These are phyloP conservation scores for Aureobasidium zeae DNA, from an alignment of 2,329 filamentous ascomycete genomes.

Conservation along the genomic window DNA sequence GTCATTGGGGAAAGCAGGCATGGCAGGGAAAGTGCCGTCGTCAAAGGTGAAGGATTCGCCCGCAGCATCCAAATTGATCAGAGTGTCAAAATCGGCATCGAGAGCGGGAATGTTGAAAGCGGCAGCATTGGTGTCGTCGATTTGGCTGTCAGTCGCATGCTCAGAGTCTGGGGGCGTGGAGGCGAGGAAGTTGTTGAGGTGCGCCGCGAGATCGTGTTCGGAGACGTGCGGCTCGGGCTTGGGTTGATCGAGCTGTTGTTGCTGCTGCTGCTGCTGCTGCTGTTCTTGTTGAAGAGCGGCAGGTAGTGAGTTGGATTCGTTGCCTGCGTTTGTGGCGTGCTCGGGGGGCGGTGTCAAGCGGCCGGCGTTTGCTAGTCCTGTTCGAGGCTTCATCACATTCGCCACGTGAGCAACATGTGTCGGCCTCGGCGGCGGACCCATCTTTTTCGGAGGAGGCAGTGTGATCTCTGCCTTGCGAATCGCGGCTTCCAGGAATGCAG, in stretches of 20 bases:
- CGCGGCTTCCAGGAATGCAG: slow-evolving; percentile 84
- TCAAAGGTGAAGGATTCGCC: slow-evolving; percentile 28
- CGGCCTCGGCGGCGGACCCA: slow-evolving; percentile 6
- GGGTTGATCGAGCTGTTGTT: slow-evolving; percentile 19
- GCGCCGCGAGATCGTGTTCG: slow-evolving; percentile 40
- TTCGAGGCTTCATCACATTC: slow-evolving; percentile 6
- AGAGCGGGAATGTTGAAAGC: slow-evolving; percentile 21
- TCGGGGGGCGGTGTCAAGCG: slow-evolving; percentile 35
- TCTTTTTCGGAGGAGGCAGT: slow-evolving; percentile 36
- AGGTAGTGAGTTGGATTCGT: no score
- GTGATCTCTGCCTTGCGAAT: slow-evolving; percentile 79
- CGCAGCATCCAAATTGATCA: slow-evolving; percentile 31
- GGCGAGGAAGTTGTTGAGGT: slow-evolving; percentile 42
- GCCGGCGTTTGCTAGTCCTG: background rate
- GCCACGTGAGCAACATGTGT: slow-evolving; percentile 6
- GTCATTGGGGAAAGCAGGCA: slow-evolving; percentile 23
- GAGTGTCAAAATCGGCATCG: slow-evolving; percentile 30
- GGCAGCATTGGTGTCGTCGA: slow-evolving; percentile 5
- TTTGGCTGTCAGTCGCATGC: slow-evolving; percentile 16
- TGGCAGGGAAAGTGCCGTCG: slow-evolving; percentile 25
- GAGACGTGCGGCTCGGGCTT: slow-evolving; percentile 21
- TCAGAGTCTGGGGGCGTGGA: slow-evolving; percentile 39
- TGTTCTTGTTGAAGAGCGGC: no score
- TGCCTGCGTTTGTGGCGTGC: background rate
- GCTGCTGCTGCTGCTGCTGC: slow-evolving; percentile 2